Percentiles rank a stretch among this genome's conserved stretches.
Conservation (phyloP, 2,329 filamentous ascomycete genomes). For the Trichoderma sp. region DNA sequence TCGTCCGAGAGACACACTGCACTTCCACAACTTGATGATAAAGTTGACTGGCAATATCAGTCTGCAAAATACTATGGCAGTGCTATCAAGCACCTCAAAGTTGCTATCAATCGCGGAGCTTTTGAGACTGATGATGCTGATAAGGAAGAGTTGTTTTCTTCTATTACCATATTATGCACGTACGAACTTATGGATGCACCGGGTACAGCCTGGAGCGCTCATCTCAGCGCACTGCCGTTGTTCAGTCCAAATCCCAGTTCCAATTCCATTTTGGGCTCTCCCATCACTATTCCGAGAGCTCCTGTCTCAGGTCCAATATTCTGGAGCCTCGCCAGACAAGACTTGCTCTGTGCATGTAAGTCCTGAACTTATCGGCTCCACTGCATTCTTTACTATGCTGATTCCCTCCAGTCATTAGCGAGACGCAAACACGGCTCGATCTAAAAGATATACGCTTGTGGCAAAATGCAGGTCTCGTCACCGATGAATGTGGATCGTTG, state of each 20-base stretch:
- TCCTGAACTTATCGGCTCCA: background rate
- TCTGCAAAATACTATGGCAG: conserved; percentile 4
- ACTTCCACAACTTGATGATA: background rate
- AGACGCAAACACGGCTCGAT: conserved; percentile 11
- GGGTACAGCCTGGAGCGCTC: conserved; percentile 17
- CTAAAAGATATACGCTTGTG: conserved; percentile 16
- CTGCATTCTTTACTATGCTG: background rate
- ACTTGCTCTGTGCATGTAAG: conserved; percentile 15
- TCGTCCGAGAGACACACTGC: background rate
- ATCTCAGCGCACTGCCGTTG: conserved; percentile 13
- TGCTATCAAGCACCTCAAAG: conserved; percentile 16
- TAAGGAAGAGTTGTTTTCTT: conserved; percentile 10
- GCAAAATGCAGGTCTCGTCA: conserved; percentile 16
- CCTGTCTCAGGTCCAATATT: conserved; percentile 13
- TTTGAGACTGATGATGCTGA: conserved; percentile 17
- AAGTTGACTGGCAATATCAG: conserved; percentile 17
- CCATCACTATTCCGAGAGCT: conserved; percentile 13
- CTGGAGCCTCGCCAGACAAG: conserved; percentile 12
- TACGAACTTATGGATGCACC: conserved; percentile 18
- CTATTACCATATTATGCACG: conserved; percentile 10
- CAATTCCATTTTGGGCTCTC: background rate
- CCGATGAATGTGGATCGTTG: conserved; percentile 7
- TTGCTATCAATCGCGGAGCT: background rate
- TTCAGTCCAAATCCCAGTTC: background rate
- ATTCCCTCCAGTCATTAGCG: conserved; percentile 1